Percentiles rank a stretch among this genome's conserved stretches.
Evolutionary conservation across 139 green algal genomes (phyloP).

Genomic region (Trebouxia sp.): DNA sequence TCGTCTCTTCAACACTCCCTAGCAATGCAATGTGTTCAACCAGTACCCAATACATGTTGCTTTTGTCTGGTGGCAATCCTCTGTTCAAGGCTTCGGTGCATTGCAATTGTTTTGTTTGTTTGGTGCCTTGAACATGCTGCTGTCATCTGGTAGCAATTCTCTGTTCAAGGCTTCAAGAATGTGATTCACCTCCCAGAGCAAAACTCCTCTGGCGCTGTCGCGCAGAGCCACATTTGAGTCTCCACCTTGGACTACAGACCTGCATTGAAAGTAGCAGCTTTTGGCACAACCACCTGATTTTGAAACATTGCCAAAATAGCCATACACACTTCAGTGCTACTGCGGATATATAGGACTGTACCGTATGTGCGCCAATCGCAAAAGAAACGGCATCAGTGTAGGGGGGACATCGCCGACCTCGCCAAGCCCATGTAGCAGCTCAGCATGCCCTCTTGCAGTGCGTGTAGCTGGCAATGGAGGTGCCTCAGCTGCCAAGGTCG

Average conservation of each 20-base stretch:
- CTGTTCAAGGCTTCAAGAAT: too few relatives aligned
- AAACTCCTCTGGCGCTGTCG: constrained; percentile 52
- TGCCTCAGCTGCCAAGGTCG: constrained; percentile 12
- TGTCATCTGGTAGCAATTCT: constrained; percentile 78
- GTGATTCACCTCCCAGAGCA: constrained; percentile 53
- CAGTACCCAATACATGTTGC: too few relatives aligned
- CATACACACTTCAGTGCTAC: neutral
- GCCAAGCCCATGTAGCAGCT: constrained; percentile 71
- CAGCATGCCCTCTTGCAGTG: constrained; percentile 17
- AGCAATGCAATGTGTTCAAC: too few relatives aligned
- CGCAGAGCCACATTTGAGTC: constrained; percentile 56
- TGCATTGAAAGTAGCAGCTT: neutral
- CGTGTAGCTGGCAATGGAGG: neutral
- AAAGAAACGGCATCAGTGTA: constrained; percentile 69
- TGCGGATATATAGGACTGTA: neutral
- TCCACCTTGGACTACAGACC: constrained; percentile 25
- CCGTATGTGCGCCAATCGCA: constrained; percentile 73
- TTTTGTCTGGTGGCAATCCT: constrained; percentile 78
- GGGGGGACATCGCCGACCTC: constrained; percentile 70
- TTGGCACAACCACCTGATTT: too few relatives aligned
- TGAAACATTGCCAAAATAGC: neutral
- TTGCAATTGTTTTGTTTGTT: too few relatives aligned
- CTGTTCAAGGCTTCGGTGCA: constrained; percentile 55
- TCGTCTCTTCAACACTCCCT: too few relatives aligned
- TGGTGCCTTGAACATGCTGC: too few relatives aligned